Conservation (phyloP, 1,284 basidiomycete species). For the Ceratobasidium sp. region DNA sequence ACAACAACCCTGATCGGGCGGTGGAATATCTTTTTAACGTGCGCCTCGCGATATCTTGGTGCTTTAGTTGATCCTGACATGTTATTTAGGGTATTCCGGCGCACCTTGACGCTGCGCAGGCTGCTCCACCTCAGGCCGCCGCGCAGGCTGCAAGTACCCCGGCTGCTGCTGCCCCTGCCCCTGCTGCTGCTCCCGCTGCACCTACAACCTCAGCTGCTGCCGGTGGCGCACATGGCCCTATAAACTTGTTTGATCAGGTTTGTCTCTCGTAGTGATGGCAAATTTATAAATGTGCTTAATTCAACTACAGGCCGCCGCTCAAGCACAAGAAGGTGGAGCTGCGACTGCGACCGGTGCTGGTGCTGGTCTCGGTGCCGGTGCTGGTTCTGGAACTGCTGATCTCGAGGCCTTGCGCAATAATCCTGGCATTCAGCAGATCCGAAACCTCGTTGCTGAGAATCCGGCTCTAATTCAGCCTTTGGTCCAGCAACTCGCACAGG, state of each 20-base stretch:
- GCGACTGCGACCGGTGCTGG: conserved; percentile 51
- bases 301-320: conserved; percentile 45
- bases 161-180: conserved; percentile 45
- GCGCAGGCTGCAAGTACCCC: conserved; percentile 48
- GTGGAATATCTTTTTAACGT: conserved; percentile 98
- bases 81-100: conserved; percentile 78
- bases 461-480: conserved; percentile 81
- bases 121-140: conserved; percentile 56
- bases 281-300: conserved; percentile 10
- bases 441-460: conserved; percentile 77
- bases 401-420: conserved; percentile 67
- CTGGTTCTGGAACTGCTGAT: conserved; percentile 52
- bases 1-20: conserved; percentile 97
- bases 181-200: conserved; percentile 55
- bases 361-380: conserved; percentile 55
- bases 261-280: background rate
- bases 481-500: conserved; percentile 80
- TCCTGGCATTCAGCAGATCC: conserved; percentile 74
- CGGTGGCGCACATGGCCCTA: conserved; percentile 30
- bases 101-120: conserved; percentile 65
- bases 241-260: conserved; percentile 36
- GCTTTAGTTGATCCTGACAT: conserved; percentile 31
- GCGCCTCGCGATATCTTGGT: conserved; percentile 53
- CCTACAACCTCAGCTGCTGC: conserved; percentile 52
- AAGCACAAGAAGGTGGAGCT: conserved; percentile 53